Evolutionary conservation across 371 early-diverging fungal genomes (phyloP).

Genomic region (Mortierella sp.): DNA sequence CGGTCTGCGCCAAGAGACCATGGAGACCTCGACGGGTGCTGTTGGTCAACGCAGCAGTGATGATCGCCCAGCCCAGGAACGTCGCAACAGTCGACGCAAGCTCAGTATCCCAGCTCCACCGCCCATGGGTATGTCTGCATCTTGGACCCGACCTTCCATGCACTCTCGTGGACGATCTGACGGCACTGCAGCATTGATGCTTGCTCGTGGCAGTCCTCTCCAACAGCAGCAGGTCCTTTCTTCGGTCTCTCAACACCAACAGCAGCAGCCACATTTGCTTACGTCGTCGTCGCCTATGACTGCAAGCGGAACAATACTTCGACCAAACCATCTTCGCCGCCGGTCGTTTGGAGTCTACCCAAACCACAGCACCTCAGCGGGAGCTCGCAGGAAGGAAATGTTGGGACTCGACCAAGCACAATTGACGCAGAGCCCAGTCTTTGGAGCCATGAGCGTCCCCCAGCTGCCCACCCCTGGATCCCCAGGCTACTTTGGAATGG

Average conservation of each 20-base stretch:
- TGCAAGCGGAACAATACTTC: slow-evolving; percentile 27
- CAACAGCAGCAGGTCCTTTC: not conserved
- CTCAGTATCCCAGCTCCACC: slow-evolving; percentile 24
- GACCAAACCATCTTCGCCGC: slow-evolving; percentile 29
- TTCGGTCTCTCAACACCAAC: slow-evolving; percentile 25
- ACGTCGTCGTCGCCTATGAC: slow-evolving; percentile 33
- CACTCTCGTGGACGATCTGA: slow-evolving; percentile 46
- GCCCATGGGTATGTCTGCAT: not conserved
- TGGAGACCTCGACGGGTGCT: slow-evolving; percentile 35
- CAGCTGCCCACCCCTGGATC: slow-evolving; percentile 17
- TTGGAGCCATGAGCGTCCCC: slow-evolving; percentile 6
- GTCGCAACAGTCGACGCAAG: slow-evolving; percentile 18
- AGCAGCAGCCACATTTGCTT: slow-evolving; percentile 19
- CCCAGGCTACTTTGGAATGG: slow-evolving; percentile 38
- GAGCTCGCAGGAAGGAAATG: slow-evolving; percentile 21
- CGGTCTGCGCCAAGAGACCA: slow-evolving; percentile 10
- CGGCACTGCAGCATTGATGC: slow-evolving; percentile 9
- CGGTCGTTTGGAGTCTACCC: slow-evolving; percentile 32
- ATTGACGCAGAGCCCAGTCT: not conserved
- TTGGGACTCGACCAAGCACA: slow-evolving; percentile 23
- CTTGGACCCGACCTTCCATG: slow-evolving; percentile 14
- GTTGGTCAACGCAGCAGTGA: slow-evolving; percentile 41
- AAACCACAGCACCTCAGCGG: not conserved
- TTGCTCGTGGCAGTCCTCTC: not conserved
- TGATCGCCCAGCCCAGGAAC: slow-evolving; percentile 6